Evolutionary conservation across 1,284 basidiomycete genomes (phyloP).

Genomic region (Boletus subluridellus): DNA sequence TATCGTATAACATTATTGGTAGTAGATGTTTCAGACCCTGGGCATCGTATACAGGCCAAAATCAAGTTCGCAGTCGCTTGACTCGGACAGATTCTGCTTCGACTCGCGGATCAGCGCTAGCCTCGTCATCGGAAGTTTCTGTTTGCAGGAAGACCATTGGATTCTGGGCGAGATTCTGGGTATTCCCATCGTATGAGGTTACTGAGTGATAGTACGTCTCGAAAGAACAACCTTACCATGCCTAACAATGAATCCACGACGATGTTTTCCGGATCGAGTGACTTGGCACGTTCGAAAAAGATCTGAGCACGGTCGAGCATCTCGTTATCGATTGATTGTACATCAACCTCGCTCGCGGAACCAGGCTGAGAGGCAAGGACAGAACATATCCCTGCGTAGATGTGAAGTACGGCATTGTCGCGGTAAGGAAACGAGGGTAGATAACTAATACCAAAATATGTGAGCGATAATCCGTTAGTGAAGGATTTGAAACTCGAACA

Average conservation of each 20-base stretch:
- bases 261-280: slow-evolving; percentile 56
- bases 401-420: slow-evolving; percentile 73
- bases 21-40: neutral
- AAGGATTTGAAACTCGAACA: slow-evolving; percentile 48
- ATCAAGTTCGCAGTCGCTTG: slow-evolving; percentile 24
- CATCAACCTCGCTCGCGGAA: slow-evolving; percentile 3
- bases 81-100: slow-evolving; percentile 14
- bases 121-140: slow-evolving; percentile 48
- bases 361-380: slow-evolving; percentile 54
- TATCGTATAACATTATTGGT: neutral
- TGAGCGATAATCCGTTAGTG: slow-evolving; percentile 3
- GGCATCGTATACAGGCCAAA: neutral
- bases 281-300: slow-evolving; percentile 60
- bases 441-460: slow-evolving; percentile 49
- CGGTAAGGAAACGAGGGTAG: slow-evolving; percentile 82
- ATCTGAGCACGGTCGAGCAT: slow-evolving; percentile 57
- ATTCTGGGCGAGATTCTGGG: slow-evolving; percentile 20
- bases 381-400: slow-evolving; percentile 75
- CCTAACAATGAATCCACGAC: slow-evolving; percentile 48
- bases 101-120: slow-evolving; percentile 3
- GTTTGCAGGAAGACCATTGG: slow-evolving; percentile 14
- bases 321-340: slow-evolving; percentile 19
- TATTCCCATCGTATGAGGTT: slow-evolving; percentile 13
- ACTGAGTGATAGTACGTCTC: slow-evolving; percentile 1
- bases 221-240: slow-evolving; percentile 40